Conservation (phyloP, 176 grass and related monocot genomes). For the Bolboschoenus planiculmis region DNA sequence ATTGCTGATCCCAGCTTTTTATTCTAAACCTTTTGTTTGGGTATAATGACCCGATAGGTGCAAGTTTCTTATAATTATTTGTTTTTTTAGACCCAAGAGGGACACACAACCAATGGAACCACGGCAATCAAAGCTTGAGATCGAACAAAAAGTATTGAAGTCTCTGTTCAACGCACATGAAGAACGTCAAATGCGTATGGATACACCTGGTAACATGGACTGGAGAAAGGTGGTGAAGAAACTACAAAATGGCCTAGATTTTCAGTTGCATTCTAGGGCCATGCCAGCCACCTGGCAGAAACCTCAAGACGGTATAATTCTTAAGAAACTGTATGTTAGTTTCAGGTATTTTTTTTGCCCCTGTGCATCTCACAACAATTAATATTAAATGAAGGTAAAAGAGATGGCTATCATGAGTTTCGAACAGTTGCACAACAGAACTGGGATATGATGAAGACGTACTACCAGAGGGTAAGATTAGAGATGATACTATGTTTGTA, state of each 20-base stretch:
- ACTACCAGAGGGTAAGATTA: conserved; percentile 63
- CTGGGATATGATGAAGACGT: conserved; percentile 68
- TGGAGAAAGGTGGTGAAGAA: conserved; percentile 79
- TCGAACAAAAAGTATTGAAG: conserved; percentile 57
- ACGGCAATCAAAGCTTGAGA: conserved; percentile 24
- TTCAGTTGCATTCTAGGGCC: conserved; percentile 32
- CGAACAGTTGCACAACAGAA: conserved; percentile 41
- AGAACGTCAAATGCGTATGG: conserved; percentile 19
- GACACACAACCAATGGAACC: conserved; percentile 27
- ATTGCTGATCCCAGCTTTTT: not conserved
- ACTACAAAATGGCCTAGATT: conserved; percentile 39
- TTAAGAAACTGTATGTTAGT: not conserved
- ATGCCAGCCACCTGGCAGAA: conserved; percentile 32
- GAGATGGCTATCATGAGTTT: conserved; percentile 54
- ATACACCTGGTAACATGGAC: conserved; percentile 55
- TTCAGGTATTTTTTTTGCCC: not conserved
- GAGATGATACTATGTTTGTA: conserved; percentile 9
- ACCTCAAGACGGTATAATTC: conserved; percentile 27
- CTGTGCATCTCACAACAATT: conserved; percentile 29
- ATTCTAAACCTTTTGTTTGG: not conserved
- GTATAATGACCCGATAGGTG: not conserved
- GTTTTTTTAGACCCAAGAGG: not conserved
- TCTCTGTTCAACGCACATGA: conserved; percentile 66
- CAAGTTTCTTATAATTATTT: conserved; percentile 6
- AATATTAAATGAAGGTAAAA: conserved; percentile 33